Conservation (phyloP, 2,329 filamentous ascomycete species). For the Cadophora sp. region DNA sequence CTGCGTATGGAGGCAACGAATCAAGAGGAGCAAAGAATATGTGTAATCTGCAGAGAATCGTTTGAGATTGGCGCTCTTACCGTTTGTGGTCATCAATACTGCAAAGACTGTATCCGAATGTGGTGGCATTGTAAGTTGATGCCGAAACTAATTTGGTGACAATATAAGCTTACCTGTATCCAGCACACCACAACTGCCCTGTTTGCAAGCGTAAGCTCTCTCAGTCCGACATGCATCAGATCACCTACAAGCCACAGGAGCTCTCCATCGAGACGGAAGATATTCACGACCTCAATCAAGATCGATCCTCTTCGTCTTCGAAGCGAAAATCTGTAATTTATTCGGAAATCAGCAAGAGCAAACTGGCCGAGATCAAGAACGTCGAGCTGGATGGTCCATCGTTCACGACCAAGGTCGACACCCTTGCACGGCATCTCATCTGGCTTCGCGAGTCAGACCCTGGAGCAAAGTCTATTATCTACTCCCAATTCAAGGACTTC, state of each 20-base stretch:
- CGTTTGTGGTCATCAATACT: constrained; percentile 90
- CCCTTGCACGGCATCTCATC: constrained; percentile 77
- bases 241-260: constrained; percentile 80
- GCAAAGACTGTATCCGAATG: constrained; percentile 80
- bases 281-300: constrained; percentile 42
- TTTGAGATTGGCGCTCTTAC: constrained; percentile 86
- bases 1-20: constrained; percentile 50
- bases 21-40: constrained; percentile 70
- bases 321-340: constrained; percentile 67
- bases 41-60: constrained; percentile 81
- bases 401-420: constrained; percentile 92
- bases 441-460: constrained; percentile 87
- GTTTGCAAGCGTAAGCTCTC: constrained; percentile 78
- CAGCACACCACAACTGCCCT: constrained; percentile 76
- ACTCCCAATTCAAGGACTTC: constrained; percentile 89
- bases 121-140: constrained; percentile 67
- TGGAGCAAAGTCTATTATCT: constrained; percentile 90
- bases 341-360: constrained; percentile 72
- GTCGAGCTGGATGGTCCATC: constrained; percentile 76
- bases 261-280: constrained; percentile 70
- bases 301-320: constrained; percentile 34
- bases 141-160: background rate
- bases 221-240: constrained; percentile 77
- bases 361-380: constrained; percentile 80
- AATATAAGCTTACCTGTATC: background rate